Evolutionary conservation across 1,284 basidiomycete species (phyloP).

Genomic region (Austroboletus olivaceoglutinosus): DNA sequence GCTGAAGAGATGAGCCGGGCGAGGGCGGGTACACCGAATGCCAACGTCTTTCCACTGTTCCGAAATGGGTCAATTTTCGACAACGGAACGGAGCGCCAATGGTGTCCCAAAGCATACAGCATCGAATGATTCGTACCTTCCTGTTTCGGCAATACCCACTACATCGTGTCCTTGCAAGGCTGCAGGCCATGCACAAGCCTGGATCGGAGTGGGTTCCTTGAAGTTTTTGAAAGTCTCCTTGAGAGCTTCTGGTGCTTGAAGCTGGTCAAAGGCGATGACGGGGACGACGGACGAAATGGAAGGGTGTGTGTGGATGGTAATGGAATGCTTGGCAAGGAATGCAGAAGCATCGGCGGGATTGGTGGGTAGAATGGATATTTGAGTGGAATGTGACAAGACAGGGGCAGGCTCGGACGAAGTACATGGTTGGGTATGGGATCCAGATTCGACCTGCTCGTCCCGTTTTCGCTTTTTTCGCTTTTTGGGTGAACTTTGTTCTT

Average conservation of each 20-base stretch:
- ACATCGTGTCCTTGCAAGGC: slow-evolving; percentile 83
- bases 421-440: slow-evolving; percentile 16
- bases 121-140: slow-evolving; percentile 51
- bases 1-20: slow-evolving; percentile 55
- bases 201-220: slow-evolving; percentile 91
- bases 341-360: slow-evolving; percentile 48
- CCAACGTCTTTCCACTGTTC: slow-evolving; percentile 88
- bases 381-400: not conserved
- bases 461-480: slow-evolving; percentile 33
- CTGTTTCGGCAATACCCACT: slow-evolving; percentile 97
- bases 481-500: slow-evolving; percentile 17
- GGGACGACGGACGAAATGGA: slow-evolving; percentile 54
- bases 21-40: slow-evolving; percentile 91
- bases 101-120: not conserved
- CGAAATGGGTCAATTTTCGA: slow-evolving; percentile 2
- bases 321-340: slow-evolving; percentile 71
- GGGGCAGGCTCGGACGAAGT: slow-evolving; percentile 17
- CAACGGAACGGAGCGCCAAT: not conserved
- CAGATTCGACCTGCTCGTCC: slow-evolving; percentile 16
- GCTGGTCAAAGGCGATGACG: slow-evolving; percentile 75
- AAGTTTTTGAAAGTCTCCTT: slow-evolving; percentile 68
- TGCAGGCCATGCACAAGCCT: slow-evolving; percentile 94
- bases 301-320: slow-evolving; percentile 66
- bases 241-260: slow-evolving; percentile 66
- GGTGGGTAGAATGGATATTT: slow-evolving; percentile 15